Evolutionary conservation across 2,329 filamentous ascomycete species (phyloP), one percentile per base, ranked within the genome.

Genomic region (Zymoseptoria ardabiliae): DNA sequence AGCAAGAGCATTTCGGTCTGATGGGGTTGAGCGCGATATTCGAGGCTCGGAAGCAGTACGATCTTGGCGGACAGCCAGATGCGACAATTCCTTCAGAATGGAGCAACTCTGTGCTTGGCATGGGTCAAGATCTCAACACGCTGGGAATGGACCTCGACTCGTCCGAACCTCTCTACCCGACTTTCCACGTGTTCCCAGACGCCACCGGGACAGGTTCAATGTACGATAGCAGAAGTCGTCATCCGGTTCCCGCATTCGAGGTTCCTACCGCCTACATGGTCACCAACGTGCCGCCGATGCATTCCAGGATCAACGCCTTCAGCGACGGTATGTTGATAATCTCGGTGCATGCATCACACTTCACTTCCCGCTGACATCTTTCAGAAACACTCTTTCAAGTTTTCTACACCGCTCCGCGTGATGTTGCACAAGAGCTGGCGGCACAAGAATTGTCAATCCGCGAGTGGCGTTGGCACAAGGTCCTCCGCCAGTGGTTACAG

Each of bases 341-440:
- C 11, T 17, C 35, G 5, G 13, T 45, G 55, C 13, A 21, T 10
- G 48, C 22, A 9, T 35, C 23, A 11, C 6, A 50, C 19, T 35
- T 51, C 21, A 4, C 19, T 22, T 11, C 6, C 23, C 11, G 28
- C 48, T 19, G 41, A 53, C 64, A 11, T n/a, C n/a, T 41, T 45
- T 78, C 50, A 63, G 85, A 88, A 70, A 88, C 85, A 0, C 76
- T 88, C 4, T 86, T 88, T 70, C 85, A 84, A 69, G 86, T 88
- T 61, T 88, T 88, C 77, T 88, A 87, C 73, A 85, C 83, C 63
- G 82, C 84, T 75, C 84, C 85, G 13, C 77, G 83, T 60, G 85
- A 87, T 67, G 80, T 86, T 58, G 78, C 85, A 70, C 85, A 88
- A 69, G 85, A 88, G 68, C 75, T 85, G 52, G 85, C 85, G 5